Conservation (phyloP, 148 eudicot species). For the Amaranthus cruentus region DNA sequence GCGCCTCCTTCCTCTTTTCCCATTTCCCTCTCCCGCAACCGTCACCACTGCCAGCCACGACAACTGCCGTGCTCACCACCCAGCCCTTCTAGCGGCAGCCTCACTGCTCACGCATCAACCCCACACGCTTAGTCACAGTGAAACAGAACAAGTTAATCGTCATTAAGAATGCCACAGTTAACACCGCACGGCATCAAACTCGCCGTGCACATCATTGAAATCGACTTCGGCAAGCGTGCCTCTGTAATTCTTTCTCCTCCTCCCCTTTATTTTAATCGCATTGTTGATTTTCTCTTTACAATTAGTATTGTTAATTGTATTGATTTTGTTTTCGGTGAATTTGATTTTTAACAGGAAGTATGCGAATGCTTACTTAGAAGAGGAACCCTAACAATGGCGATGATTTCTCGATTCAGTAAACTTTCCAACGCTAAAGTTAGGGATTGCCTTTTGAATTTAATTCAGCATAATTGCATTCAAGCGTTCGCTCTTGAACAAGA, state of each 20-base stretch:
- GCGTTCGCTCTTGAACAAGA: slow-evolving; percentile 60
- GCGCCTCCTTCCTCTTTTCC: too few species aligned
- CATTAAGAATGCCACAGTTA: slow-evolving; percentile 24
- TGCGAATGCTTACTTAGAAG: slow-evolving; percentile 71
- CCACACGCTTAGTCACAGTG: not conserved
- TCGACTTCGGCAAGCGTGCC: slow-evolving; percentile 61
- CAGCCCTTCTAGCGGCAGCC: too few species aligned
- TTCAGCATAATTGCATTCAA: slow-evolving; percentile 92
- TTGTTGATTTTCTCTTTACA: not conserved
- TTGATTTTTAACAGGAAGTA: slow-evolving; percentile 57
- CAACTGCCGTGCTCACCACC: too few species aligned
- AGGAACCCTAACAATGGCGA: slow-evolving; percentile 50
- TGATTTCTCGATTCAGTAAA: slow-evolving; percentile 42
- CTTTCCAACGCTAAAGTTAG: slow-evolving; percentile 42
- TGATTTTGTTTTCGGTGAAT: slow-evolving; percentile 5
- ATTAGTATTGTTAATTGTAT: not conserved
- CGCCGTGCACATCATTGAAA: slow-evolving; percentile 56
- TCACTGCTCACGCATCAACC: too few species aligned
- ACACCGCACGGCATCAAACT: slow-evolving; percentile 62
- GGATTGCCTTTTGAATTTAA: slow-evolving; percentile 55
- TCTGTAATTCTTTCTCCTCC: slow-evolving; percentile 40
- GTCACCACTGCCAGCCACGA: too few species aligned
- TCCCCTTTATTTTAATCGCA: not conserved
- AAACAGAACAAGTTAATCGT: not conserved
- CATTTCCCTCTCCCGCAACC: too few species aligned